Base-by-base conservation (phyloP, 2,329 filamentous ascomycete species). In the Rhynchosporium graminicola region DNA sequence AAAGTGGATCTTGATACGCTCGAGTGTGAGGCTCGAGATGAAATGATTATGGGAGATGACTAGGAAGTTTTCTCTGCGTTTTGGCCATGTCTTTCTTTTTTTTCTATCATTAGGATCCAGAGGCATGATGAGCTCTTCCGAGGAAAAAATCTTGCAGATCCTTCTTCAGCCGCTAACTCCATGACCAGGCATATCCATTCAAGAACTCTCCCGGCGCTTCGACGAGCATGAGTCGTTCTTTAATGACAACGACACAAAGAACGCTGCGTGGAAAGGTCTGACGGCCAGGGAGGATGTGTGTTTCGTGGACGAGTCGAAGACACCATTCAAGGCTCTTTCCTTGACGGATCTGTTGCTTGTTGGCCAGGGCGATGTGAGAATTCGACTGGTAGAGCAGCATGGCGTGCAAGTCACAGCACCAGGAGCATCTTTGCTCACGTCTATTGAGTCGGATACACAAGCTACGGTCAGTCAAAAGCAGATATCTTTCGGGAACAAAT, bases 251-350 rank as follows among this genome's bases (percentile, higher is more conserved):
- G 31, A 52, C 20, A 31, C 48, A 51, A 31, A 38, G 38, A 36
- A 58, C n/a, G 31, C 56, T 10, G 29, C 58, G 7, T 67, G 65
- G 65, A 28, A 52, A 52, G 20, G 5, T 13, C 46, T 68, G 10
- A 31, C 56, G 3, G 15, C 43, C 5, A 62, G 50, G 26, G 36
- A 38, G 12, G 65, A 63, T 54, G 61, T 67, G 26, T 13, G 57
- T 15, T 54, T 62, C n/a, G 59, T 48, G 20, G 60, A 62, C 20
- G 47, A 47, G 28, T 52, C 48, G 26, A 26, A 59, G 33, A 42
- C 58, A 15, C 38, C 62, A 10, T 45, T 62, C 6, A 57, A 40
- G 13, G 50, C 60, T 40, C 38, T 63, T 33, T 33, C 57, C 4
- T 38, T 63, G 33, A 29, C 57, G 3, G 48, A 64, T 46, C 28